These are phyloP conservation scores for Scheffersomyces segobiensis DNA, from an alignment of 1,139 yeast species.

Conservation along the genomic window DNA sequence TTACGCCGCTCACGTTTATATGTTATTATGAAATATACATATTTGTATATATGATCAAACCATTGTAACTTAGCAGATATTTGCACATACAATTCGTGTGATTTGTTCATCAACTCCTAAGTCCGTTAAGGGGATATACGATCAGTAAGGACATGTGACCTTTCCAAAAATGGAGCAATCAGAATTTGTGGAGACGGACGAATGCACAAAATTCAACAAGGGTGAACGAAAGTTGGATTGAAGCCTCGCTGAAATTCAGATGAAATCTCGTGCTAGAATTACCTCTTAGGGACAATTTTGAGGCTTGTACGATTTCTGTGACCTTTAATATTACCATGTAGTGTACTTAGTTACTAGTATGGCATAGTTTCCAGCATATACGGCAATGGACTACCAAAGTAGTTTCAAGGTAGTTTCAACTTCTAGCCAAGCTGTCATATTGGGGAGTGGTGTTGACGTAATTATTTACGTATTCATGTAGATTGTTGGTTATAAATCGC, in stretches of 20 bases:
- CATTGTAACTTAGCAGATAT: neutral
- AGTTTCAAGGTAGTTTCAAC: neutral
- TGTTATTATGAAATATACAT: slow-evolving; percentile 3
- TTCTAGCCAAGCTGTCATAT: slow-evolving; percentile 50
- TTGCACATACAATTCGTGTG: no score
- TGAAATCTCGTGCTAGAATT: neutral
- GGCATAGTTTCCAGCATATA: neutral
- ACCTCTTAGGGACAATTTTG: neutral
- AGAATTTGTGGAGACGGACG: neutral
- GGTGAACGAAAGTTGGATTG: neutral
- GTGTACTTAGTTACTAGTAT: neutral
- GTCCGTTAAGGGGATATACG: neutral
- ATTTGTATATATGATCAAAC: neutral
- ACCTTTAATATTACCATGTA: neutral
- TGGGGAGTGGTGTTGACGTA: slow-evolving; percentile 63
- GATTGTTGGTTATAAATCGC: slow-evolving; percentile 50
- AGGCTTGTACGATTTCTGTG: neutral
- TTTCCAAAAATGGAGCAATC: neutral
- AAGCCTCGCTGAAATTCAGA: neutral
- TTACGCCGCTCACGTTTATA: slow-evolving; percentile 3
- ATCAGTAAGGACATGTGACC: neutral
- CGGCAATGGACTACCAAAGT: neutral
- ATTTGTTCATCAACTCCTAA: neutral
- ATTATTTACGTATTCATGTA: slow-evolving; percentile 46
- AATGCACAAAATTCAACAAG: neutral